These are phyloP conservation scores for Pharnaceum exiguum DNA, from an alignment of 148 eudicot species.

Conservation along the genomic window DNA sequence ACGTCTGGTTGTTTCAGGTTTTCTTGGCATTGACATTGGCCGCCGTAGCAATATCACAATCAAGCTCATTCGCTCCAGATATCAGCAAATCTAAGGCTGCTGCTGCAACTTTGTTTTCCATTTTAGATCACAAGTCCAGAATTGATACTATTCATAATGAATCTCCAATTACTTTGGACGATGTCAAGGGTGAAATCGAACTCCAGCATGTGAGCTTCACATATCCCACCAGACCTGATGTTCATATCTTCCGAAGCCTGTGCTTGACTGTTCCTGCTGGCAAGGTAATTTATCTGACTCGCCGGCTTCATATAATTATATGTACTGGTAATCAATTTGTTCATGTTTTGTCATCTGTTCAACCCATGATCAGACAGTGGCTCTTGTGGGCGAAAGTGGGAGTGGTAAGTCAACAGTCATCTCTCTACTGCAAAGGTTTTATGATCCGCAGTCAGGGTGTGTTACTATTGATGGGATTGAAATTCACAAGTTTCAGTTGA, in stretches of 20 bases:
- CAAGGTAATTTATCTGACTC: constrained; percentile 27
- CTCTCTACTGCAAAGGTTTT: constrained; percentile 56
- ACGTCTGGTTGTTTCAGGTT: constrained; percentile 29
- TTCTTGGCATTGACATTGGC: constrained; percentile 55
- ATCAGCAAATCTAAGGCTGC: constrained; percentile 45
- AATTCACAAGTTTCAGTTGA: constrained; percentile 45
- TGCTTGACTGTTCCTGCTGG: constrained; percentile 43
- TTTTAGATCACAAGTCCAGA: constrained; percentile 47
- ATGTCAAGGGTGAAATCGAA: constrained; percentile 52
- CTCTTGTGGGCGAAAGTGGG: constrained; percentile 75
- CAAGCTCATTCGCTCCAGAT: constrained; percentile 43
- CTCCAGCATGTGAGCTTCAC: constrained; percentile 46
- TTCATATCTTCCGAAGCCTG: constrained; percentile 46
- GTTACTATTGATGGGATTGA: constrained; percentile 54
- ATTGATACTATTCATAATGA: constrained; percentile 55
- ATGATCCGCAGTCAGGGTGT: constrained; percentile 48
- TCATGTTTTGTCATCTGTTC: background rate
- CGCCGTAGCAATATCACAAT: constrained; percentile 36
- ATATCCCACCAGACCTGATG: constrained; percentile 54
- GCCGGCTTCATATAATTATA: background rate
- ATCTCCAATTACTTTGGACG: constrained; percentile 39
- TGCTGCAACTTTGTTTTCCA: constrained; percentile 43
- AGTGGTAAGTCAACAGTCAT: constrained; percentile 70
- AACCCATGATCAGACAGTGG: constrained; percentile 36
- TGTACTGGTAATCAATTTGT: background rate